Evolutionary conservation across 768 basidiomycete genomes (phyloP).

Genomic region (Leccinum uliginosum): DNA sequence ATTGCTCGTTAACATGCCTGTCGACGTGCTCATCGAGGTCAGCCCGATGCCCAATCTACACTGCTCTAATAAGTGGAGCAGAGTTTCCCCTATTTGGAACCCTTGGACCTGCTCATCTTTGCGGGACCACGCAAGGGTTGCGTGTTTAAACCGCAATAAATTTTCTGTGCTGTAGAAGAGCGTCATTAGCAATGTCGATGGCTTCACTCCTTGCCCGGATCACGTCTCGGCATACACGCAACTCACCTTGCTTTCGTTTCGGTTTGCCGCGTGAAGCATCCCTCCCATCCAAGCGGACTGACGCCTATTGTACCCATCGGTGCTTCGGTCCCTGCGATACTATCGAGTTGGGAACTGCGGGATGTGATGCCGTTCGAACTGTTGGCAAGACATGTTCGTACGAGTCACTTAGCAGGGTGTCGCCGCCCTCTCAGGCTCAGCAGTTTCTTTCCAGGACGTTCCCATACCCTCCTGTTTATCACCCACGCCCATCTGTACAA

Average conservation of each 20-base stretch:
- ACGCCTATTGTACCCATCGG: neutral
- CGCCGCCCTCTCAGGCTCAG: neutral
- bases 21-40: conserved; percentile 16
- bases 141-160: conserved; percentile 17
- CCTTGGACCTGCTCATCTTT: conserved; percentile 31
- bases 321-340: conserved; percentile 12
- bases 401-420: neutral
- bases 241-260: conserved; percentile 28
- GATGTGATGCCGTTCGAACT: conserved; percentile 7
- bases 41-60: neutral
- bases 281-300: neutral
- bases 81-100: conserved; percentile 28
- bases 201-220: conserved; percentile 24
- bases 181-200: conserved; percentile 18
- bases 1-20: conserved; percentile 7
- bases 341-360: conserved; percentile 13
- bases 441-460: conserved; percentile 3
- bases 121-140: conserved; percentile 29
- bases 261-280: conserved; percentile 28
- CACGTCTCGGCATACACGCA: conserved; percentile 27
- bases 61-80: neutral
- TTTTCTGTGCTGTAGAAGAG: conserved; percentile 24
- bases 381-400: conserved; percentile 10
- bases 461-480: too few relatives aligned
- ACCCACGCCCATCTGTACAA: neutral